Evolutionary conservation across 805 yeast genomes (phyloP), one percentile per base, ranked within the genome.

Genomic region (Metschnikowia cubensis): DNA sequence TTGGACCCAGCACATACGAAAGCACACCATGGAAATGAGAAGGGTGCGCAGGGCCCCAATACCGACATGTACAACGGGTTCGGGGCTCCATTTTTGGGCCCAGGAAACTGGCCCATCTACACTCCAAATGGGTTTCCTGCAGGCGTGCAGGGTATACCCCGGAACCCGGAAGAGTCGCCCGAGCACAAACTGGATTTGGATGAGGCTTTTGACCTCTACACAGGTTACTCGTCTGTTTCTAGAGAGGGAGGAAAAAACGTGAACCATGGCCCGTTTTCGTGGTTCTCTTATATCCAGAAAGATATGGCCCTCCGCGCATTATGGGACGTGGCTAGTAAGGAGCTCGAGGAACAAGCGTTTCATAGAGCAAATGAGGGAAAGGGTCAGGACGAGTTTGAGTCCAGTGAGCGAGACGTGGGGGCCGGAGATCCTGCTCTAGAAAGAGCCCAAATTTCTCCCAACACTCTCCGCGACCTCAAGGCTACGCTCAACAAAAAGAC

Each of bases 261-360:
- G 51, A 73, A 74, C 55, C 75, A 72, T 61, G 86, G 85, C 0
- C 81, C 85, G 0, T 68, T 80, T 34, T 62, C 83, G 0, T 76
- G 82, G 75, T 55, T 75, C 3, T 63, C 84, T 0, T 50, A 77
- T 22, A 62, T 81, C 47, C 70, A 72, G 48, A 79, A 72, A 53
- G 87, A 82, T 62, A 67, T 65, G 3, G 64, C 55, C 1, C 45
- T 62, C 37, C 32, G 17, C 7, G 25, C 35, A 1, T 21, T 58
- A 6, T 54, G 56, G 56, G 47, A 36, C 6, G 52, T 38, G 33
- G 35, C 54, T n/a, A 46, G 32, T 10, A 10, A 32, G 18, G 34
- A 47, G 32, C 38, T 35, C 6, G 29, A 36, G 22, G 17, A 15
- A 2, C 34, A 36, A 0, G 25, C 42, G 13, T 22, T 38, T 13